Conservation (phyloP, 305 asterid species). For the Rubia occidens region DNA sequence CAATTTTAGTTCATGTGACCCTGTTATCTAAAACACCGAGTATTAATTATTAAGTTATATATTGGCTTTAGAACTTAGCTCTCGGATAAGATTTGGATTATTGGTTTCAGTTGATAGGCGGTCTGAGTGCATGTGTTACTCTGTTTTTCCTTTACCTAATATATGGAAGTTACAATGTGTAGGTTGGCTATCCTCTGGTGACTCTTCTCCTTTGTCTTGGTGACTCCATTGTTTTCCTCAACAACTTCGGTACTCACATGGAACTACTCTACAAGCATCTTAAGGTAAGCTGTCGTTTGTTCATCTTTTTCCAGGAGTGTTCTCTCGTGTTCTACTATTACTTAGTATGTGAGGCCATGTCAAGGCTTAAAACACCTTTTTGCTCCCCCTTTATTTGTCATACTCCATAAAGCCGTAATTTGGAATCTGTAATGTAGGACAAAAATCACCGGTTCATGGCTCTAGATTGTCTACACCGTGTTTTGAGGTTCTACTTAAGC, state of each 20-base stretch:
- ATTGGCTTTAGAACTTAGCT: background rate
- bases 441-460: constrained; percentile 99
- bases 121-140: background rate
- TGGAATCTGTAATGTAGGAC: constrained; percentile 51
- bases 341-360: background rate
- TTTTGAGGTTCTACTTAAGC: constrained; percentile 86
- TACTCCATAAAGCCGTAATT: constrained; percentile 15
- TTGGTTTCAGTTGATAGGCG: background rate
- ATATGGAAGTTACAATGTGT: constrained; percentile 11
- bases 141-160: background rate
- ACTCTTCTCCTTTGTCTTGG: constrained; percentile 98
- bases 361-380: background rate
- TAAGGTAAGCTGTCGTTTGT: constrained; percentile 42
- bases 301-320: background rate
- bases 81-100: background rate
- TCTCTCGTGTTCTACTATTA: background rate
- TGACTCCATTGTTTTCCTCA: constrained; percentile 83
- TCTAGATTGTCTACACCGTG: constrained; percentile 93
- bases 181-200: constrained; percentile 98
- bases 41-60: background rate
- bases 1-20: background rate
- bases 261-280: constrained; percentile 96
- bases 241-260: constrained; percentile 88
- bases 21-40: background rate
- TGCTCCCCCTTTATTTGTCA: background rate